Base-by-base conservation (phyloP, 768 basidiomycete species). In the Pleurotus ostreatus region DNA sequence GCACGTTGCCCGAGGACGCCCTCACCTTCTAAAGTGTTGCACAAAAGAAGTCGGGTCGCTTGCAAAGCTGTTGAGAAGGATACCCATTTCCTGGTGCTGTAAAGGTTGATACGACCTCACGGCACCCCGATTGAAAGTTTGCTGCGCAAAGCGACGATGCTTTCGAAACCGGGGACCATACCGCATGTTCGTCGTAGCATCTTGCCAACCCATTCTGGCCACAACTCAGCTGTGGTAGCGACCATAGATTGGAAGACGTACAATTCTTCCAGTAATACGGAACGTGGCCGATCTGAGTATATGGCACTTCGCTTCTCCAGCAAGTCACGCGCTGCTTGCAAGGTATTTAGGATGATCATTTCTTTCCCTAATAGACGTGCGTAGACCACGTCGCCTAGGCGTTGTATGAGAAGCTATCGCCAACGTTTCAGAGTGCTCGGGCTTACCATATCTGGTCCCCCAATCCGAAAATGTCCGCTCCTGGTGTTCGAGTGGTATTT, bases 241-340 rank as follows among this genome's bases (percentile, higher is more conserved):
- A 22, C 43, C 23, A 45, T 46, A 18, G 1, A 30, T 7, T 20
- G 47, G 15, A 40, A 20, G 15, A 70, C 78, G 52, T 57, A 79
- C 78, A 81, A 63, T 60, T 81, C 78, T 44, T 73, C 72, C 53
- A 78, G 66, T 46, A 80, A 62, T 20, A 80, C 76, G 56, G 79
- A 78, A 47, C 75, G 70, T 49, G 77, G 79, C 30, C 78, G 73
- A 65, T 81, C 74, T 12, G 82, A 82, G 61, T 81, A 83, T 46
- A 80, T 78, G n/a, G 74, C 62, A 52, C 81, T 76, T 49, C 80
- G 73, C 62, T 75, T 81, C 41, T 83, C 82, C 23, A 85, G 68
- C 18, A 85, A 66, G 52, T 78, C 80, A 8, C 71, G 70, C 34
- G 74, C 72, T 5, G 72, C 75, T 57, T 75, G 70, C 59, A 69